Base-by-base conservation (phyloP, 768 basidiomycete genomes). In the Auriculariales sp. region DNA sequence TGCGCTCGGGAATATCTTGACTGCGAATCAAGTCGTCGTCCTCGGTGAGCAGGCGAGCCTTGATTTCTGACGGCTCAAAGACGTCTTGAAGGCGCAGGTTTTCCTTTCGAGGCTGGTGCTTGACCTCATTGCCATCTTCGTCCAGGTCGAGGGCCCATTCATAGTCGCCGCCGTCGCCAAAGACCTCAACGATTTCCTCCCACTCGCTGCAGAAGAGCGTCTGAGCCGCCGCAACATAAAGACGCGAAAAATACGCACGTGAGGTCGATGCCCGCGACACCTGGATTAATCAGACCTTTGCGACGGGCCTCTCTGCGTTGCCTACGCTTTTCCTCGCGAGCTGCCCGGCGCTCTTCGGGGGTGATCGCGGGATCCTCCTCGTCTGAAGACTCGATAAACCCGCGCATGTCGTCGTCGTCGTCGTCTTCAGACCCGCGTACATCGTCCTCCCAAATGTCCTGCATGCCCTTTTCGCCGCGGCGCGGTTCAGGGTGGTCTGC, bases 11-110 rank as follows among this genome's bases (percentile, higher is more conserved):
- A 31, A 88, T 78, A 65, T 98, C 95, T 60, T 77, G 79, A 15
- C 75, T 79, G 42, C 93, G 83, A 53, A 99, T 93, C 42, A 89
- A 69, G 58, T 94, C 88, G 63, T 99, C 95, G 51, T 89, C 90
- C 55, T 92, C 90, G 3, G 91, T 94, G 27, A 98, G 70, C 71
- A 89, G 72, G 33, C 87, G 77, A 53, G 81, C 83, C 47, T 79
- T 79, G 60, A 99, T 98, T 68, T 97, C 92, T 10, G 93, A 86
- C 0, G 95, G 95, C 61, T 99, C 95, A 57, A 98, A 99, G 53
- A 46, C 89, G 62, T 95, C 91, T 54, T 83, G 79, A 58, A 89
- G 89, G 60, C 75, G 83, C 72, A 85, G 85, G 48, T 88, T 83
- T 7, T 72, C 69, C 57, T 86, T 88, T n/a, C 58, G 54, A 15